Conservation (phyloP, 2,329 filamentous ascomycete species). For the Cladorrhinum sp. region DNA sequence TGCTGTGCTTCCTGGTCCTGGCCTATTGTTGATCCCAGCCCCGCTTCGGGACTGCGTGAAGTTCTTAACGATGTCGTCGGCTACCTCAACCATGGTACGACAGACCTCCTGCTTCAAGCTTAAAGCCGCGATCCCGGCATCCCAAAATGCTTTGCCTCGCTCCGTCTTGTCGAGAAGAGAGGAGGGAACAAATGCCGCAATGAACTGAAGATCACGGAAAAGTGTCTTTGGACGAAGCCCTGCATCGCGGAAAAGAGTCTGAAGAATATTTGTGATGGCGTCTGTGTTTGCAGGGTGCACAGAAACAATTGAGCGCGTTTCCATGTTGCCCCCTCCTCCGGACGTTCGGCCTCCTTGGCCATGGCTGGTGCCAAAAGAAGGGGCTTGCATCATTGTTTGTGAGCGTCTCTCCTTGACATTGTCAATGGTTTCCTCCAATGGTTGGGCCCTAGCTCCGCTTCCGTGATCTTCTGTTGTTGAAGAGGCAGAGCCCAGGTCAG, state of each 20-base stretch:
- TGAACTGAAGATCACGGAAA: slow-evolving; percentile 77
- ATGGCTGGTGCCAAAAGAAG: slow-evolving; percentile 23
- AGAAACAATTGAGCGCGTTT: slow-evolving; percentile 49
- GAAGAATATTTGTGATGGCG: slow-evolving; percentile 63
- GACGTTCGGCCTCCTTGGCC: slow-evolving; percentile 30
- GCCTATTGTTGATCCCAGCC: slow-evolving; percentile 7
- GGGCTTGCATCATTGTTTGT: slow-evolving; percentile 47
- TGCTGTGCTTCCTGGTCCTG: slow-evolving; percentile 21
- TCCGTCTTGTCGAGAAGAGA: slow-evolving; percentile 60
- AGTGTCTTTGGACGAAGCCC: slow-evolving; percentile 73
- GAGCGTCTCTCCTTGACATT: slow-evolving; percentile 67
- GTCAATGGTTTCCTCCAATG: slow-evolving; percentile 65
- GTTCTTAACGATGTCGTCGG: slow-evolving; percentile 53
- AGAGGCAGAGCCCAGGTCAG: slow-evolving; percentile 28
- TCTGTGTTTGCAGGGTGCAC: slow-evolving; percentile 55
- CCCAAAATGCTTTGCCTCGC: slow-evolving; percentile 79
- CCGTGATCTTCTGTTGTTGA: slow-evolving; percentile 28
- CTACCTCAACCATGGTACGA: slow-evolving; percentile 68
- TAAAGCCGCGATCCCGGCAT: slow-evolving; percentile 84
- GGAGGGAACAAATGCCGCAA: slow-evolving; percentile 62
- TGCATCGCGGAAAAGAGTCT: slow-evolving; percentile 63
- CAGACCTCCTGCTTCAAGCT: slow-evolving; percentile 84
- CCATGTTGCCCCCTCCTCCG: slow-evolving; percentile 43
- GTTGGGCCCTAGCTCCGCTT: slow-evolving; percentile 34
- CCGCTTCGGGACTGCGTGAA: slow-evolving; percentile 60